Evolutionary conservation across 2,329 filamentous ascomycete genomes (phyloP).

Genomic region (Beauveria scarabaeidicola): DNA sequence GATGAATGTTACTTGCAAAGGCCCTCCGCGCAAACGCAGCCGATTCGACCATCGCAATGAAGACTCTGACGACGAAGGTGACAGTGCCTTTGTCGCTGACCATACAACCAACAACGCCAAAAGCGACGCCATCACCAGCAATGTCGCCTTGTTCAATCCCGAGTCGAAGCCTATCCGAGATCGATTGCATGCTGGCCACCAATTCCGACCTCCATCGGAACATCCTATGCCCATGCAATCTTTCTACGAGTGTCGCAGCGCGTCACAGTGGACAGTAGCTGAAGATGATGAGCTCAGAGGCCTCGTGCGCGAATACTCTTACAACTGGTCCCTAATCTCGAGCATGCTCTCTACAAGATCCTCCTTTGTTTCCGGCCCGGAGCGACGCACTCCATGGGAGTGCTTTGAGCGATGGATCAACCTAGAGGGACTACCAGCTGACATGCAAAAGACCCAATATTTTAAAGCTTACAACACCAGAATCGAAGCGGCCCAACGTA

Average conservation of each 20-base stretch:
- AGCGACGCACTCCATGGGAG: constrained; percentile 92
- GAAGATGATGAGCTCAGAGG: constrained; percentile 86
- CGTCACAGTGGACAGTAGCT: constrained; percentile 83
- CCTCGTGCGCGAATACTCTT: constrained; percentile 84
- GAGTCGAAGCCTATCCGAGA: constrained; percentile 87
- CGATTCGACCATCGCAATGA: constrained; percentile 77
- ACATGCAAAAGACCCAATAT: constrained; percentile 93
- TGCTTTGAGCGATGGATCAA: constrained; percentile 97
- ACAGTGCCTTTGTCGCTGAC: constrained; percentile 48
- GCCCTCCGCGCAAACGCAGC: constrained; percentile 65
- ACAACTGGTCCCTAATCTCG: constrained; percentile 95
- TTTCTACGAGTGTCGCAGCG: constrained; percentile 80
- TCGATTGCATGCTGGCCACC: constrained; percentile 80
- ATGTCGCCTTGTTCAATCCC: constrained; percentile 80
- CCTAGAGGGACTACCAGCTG: constrained; percentile 79
- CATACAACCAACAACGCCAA: constrained; percentile 36
- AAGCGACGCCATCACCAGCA: constrained; percentile 59
- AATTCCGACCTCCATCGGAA: constrained; percentile 88
- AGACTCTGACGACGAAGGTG: constrained; percentile 52
- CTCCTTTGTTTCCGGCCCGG: constrained; percentile 72
- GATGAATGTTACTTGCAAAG: constrained; percentile 58
- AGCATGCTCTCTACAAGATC: constrained; percentile 68
- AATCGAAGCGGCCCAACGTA: constrained; percentile 51
- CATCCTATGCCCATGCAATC: constrained; percentile 80
- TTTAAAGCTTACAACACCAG: constrained; percentile 65